phyloP scores from a whole-genome alignment of 495 filamentous ascomycete species.

The Talaromyces liani region DNA sequence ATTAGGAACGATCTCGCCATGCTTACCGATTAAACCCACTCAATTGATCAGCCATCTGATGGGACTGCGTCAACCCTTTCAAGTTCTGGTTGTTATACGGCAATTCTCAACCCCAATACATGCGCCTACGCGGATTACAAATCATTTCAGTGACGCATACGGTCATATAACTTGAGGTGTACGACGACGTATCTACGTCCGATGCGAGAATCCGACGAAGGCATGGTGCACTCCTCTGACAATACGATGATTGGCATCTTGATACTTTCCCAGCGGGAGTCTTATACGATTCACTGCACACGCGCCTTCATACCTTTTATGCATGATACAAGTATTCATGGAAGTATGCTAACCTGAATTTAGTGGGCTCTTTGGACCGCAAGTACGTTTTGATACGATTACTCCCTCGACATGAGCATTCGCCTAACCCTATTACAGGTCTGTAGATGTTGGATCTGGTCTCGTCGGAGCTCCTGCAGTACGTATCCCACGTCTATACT shows the following conservation, averaged over 20 bases:
- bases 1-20: background rate
- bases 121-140: background rate
- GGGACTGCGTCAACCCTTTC: too few relatives aligned
- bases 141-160: too few relatives aligned
- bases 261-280: too few relatives aligned
- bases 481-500: background rate
- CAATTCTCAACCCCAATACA: too few relatives aligned
- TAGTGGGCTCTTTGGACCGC: slow-evolving; percentile 83
- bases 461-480: slow-evolving; percentile 86
- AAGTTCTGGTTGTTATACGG: too few relatives aligned
- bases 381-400: slow-evolving; percentile 40
- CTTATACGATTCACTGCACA: background rate
- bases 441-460: slow-evolving; percentile 79
- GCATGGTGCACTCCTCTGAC: background rate
- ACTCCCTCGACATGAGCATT: background rate
- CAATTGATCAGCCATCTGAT: too few relatives aligned
- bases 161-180: too few relatives aligned
- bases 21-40: too few relatives aligned
- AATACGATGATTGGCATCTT: background rate
- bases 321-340: background rate
- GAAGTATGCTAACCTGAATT: background rate
- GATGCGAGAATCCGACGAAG: background rate
- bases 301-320: background rate
- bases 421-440: background rate
- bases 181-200: too few relatives aligned